Conservation (phyloP, 1,284 basidiomycete species). For the Moniliophthora roreri region DNA sequence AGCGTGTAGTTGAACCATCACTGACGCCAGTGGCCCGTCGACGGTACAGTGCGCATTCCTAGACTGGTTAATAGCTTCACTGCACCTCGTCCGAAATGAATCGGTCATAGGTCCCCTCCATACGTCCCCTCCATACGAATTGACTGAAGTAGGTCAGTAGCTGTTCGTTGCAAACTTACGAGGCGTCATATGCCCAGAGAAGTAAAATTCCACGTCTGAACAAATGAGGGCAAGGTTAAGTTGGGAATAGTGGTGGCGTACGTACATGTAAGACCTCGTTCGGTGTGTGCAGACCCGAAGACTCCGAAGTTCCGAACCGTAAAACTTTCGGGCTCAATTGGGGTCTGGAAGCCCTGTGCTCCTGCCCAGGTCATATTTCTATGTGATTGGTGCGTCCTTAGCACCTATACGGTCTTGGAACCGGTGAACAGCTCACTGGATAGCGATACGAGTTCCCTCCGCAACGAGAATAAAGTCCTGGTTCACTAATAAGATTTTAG, state of each 20-base stretch:
- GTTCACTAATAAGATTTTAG: background rate
- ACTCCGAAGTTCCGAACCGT: conserved; percentile 62
- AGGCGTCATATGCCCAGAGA: conserved; percentile 60
- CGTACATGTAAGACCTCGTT: conserved; percentile 60
- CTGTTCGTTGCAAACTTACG: conserved; percentile 34
- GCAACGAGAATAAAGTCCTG: conserved; percentile 56
- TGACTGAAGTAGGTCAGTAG: too few species aligned
- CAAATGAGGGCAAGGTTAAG: background rate
- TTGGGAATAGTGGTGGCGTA: background rate
- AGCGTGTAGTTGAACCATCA: too few species aligned
- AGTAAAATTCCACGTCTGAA: conserved; percentile 53
- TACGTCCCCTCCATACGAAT: too few species aligned
- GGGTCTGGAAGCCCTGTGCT: conserved; percentile 64
- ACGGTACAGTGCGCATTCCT: too few species aligned
- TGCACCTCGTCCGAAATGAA: too few species aligned
- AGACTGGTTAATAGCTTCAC: too few species aligned
- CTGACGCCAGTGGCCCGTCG: too few species aligned
- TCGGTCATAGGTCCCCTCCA: too few species aligned
- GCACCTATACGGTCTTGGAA: too few species aligned
- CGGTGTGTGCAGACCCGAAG: conserved; percentile 56
- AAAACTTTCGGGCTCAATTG: conserved; percentile 59
- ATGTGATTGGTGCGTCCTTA: too few species aligned
- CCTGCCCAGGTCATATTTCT: conserved; percentile 55
- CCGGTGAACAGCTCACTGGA: conserved; percentile 43
- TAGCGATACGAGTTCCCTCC: conserved; percentile 59